These are phyloP conservation scores for Fusarium aywerte DNA, from an alignment of 2,329 filamentous ascomycete genomes.

Conservation along the genomic window DNA sequence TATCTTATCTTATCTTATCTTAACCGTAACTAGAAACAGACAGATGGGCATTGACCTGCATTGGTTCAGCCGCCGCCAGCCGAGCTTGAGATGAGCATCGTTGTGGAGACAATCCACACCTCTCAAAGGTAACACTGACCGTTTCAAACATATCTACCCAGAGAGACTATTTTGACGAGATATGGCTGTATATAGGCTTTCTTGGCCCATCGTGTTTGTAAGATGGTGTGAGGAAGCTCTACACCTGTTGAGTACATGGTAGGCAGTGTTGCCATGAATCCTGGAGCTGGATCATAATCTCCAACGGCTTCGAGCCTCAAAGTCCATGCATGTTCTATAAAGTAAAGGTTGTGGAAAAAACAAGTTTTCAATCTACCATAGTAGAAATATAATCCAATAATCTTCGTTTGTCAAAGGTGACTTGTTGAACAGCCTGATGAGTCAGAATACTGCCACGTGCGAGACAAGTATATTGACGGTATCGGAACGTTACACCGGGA, in stretches of 20 bases:
- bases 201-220: too few species aligned
- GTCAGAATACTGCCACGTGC: neutral
- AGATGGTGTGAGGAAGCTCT: neutral
- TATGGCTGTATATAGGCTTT: neutral
- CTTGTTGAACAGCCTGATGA: neutral
- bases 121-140: neutral
- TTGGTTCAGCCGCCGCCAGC: neutral
- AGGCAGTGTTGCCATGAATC: neutral
- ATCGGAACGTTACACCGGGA: neutral
- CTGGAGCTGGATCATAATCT: too few species aligned
- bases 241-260: neutral
- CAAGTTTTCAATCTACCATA: too few species aligned
- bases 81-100: neutral
- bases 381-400: too few species aligned
- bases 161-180: neutral
- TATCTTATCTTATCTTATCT: neutral
- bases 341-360: too few species aligned
- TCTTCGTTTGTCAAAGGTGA: neutral
- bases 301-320: rapidly evolving
- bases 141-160: neutral
- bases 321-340: too few species aligned
- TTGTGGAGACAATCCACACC: neutral
- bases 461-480: neutral
- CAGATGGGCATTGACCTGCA: too few species aligned
- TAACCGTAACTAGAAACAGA: too few species aligned